Base-by-base conservation (phyloP, 768 basidiomycete genomes). In the Galerina marginata region DNA sequence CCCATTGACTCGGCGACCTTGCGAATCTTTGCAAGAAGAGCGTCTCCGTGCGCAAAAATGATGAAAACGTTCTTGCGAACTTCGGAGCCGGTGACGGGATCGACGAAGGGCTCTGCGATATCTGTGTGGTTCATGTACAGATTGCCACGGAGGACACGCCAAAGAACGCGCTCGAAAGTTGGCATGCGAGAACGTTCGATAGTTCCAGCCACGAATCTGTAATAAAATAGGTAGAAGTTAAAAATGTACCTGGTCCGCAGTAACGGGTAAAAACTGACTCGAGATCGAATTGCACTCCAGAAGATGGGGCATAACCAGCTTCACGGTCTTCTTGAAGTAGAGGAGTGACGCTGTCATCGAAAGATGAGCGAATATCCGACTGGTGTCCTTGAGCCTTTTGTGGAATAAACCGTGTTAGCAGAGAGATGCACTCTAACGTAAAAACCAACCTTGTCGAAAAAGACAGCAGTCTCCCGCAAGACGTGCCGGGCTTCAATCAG, bases 1-100 rank as follows among this genome's bases (percentile, higher is more conserved):
- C 97, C 96, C 91, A 99, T 98, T n/a, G 95, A 96, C 76, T 98
- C 96, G 26, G 96, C 92, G 55, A 99, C 92, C 75, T 95, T 98
- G 72, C 96, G 92, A 71, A 99, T 98, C 83, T 99, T 99, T 63
- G 93, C 85, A 29, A 99, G 86, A 20, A 99, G 81, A 16, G 91
- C 88, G 40, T 93, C 89, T 15, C 97, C 97, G 67, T 99, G 96
- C 0, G 97, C 97, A 68, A 99, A 99, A 71, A 99, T 99, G 78
- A 99, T 96, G 80, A 99, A 99, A 42, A 99, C 97, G 68, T 98
- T 95, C 85, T 99, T 99, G 79, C 92, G 87, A 20, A 91, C 92
- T 78, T 96, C 92, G 16, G 77, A 79, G 38, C 90, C 91, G 0
- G 92, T 92, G 20, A 81, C 83, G 12, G 95, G 91, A 71, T 99